Evolutionary conservation across 768 basidiomycete species (phyloP).

Genomic region (Lentinula detonsa): DNA sequence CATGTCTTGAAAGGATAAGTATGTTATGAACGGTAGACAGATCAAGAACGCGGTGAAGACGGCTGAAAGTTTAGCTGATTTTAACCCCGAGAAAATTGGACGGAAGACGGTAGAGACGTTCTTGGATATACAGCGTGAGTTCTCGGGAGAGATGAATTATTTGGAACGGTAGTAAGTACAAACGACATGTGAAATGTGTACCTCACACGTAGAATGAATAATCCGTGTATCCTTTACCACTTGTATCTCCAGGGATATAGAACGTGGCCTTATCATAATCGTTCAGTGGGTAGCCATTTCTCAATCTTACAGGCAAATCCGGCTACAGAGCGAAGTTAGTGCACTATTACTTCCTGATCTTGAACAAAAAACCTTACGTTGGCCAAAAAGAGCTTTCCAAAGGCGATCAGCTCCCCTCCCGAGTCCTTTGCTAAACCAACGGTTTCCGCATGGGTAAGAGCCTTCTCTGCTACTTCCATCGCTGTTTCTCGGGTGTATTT

Average conservation of each 20-base stretch:
- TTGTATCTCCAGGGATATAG: conserved; percentile 9
- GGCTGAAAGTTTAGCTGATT: conserved; percentile 11
- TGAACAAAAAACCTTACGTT: conserved; percentile 21
- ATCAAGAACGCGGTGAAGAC: conserved; percentile 15
- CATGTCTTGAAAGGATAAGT: conserved; percentile 5
- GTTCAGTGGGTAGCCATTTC: conserved; percentile 16
- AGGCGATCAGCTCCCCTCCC: conserved; percentile 15
- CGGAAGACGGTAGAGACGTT: conserved; percentile 25
- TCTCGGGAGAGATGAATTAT: conserved; percentile 10
- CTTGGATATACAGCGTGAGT: conserved; percentile 30
- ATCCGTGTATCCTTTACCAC: conserved; percentile 25
- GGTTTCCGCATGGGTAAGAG: not conserved
- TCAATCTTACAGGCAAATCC: conserved; percentile 19
- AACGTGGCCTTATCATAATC: conserved; percentile 16
- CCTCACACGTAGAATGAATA: conserved; percentile 17
- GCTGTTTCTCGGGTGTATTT: conserved; percentile 38
- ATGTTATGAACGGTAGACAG: conserved; percentile 12
- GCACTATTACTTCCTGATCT: not conserved
- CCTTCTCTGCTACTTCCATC: conserved; percentile 8
- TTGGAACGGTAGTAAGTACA: too few relatives aligned
- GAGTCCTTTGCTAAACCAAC: not conserved
- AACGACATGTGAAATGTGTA: too few relatives aligned
- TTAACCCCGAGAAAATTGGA: conserved; percentile 20
- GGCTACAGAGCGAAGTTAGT: conserved; percentile 15
- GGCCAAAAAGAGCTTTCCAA: conserved; percentile 25